phyloP scores from a whole-genome alignment of 2,329 filamentous ascomycete species.

The Juglanconis oblonga region DNA sequence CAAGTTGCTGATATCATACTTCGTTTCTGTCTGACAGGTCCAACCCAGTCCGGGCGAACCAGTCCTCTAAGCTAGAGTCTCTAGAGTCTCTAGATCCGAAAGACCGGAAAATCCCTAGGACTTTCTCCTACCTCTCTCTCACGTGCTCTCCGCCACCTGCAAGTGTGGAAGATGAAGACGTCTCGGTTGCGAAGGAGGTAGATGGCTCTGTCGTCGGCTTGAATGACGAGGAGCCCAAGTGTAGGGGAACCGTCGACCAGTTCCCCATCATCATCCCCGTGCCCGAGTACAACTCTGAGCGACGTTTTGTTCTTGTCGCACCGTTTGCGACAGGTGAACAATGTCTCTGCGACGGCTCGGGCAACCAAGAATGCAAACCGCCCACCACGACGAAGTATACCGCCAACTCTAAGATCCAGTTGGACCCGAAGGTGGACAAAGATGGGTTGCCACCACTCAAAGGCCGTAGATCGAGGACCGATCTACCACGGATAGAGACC shows the following conservation, averaged over 20 bases:
- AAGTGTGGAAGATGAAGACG: conserved; percentile 66
- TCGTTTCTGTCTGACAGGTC: background rate
- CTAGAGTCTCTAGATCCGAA: background rate
- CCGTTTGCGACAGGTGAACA: conserved; percentile 25
- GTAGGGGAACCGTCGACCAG: conserved; percentile 66
- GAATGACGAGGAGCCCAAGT: conserved; percentile 53
- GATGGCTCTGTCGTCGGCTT: conserved; percentile 33
- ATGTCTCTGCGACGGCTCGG: background rate
- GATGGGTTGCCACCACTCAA: conserved; percentile 23
- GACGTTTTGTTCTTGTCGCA: conserved; percentile 60
- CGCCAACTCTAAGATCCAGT: conserved; percentile 39
- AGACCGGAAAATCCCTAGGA: background rate
- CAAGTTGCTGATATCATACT: conserved; percentile 3
- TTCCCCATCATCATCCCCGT: conserved; percentile 65
- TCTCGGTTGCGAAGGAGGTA: conserved; percentile 61
- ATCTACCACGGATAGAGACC: conserved; percentile 46
- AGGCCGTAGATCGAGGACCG: conserved; percentile 34
- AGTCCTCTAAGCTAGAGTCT: conserved; percentile 11
- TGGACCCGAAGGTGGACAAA: conserved; percentile 24
- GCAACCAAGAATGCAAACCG: conserved; percentile 8
- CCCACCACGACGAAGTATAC: conserved; percentile 31
- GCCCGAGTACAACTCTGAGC: conserved; percentile 57
- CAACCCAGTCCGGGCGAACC: conserved; percentile 15
- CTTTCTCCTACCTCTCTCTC: background rate
- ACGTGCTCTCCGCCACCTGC: conserved; percentile 56